Percentiles rank a stretch among this genome's conserved stretches.
These are phyloP conservation scores for Paecilomyces formosus DNA, from an alignment of 2,329 filamentous ascomycete species.

Conservation along the genomic window DNA sequence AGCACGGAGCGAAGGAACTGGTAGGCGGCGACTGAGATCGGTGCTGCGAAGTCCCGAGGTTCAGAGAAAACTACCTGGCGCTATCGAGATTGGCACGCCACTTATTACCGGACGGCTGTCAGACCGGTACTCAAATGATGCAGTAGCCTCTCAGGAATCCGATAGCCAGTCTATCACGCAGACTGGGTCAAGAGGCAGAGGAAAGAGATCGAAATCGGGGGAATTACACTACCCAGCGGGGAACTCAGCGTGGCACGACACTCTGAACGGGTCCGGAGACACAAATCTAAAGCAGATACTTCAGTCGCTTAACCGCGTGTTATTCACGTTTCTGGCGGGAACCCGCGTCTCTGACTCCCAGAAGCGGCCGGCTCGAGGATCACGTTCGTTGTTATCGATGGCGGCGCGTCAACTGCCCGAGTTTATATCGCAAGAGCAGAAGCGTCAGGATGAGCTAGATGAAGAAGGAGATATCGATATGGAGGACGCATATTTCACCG, in stretches of 20 bases:
- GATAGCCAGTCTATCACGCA: conserved; percentile 4
- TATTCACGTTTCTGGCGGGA: conserved; percentile 29
- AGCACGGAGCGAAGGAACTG: conserved; percentile 17
- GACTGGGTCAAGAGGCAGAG: conserved; percentile 1
- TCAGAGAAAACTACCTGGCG: conserved; percentile 28
- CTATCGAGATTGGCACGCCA: conserved; percentile 35
- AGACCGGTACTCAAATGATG: conserved; percentile 7
- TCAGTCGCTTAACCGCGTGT: conserved; percentile 24
- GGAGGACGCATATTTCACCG: conserved; percentile 35
- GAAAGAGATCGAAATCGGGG: conserved; percentile 15
- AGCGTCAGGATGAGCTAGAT: conserved; percentile 22
- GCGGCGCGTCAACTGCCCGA: conserved; percentile 26
- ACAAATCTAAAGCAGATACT: conserved; percentile 26
- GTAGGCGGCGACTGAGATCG: conserved; percentile 19
- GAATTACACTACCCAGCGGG: conserved; percentile 19
- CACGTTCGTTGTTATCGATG: conserved; percentile 32
- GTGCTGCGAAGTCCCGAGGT: conserved; percentile 29
- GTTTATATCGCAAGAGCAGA: conserved; percentile 32
- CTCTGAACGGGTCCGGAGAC: conserved; percentile 24
- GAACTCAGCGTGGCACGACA: conserved; percentile 27
- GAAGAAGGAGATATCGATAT: conserved; percentile 29
- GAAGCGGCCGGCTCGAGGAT: conserved; percentile 6
- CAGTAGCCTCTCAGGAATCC: conserved; percentile 6
- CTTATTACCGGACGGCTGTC: conserved; percentile 30
- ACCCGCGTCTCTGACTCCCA: conserved; percentile 14